Conservation (phyloP, 148 eudicot species). For the Rhododendron ovatum region DNA sequence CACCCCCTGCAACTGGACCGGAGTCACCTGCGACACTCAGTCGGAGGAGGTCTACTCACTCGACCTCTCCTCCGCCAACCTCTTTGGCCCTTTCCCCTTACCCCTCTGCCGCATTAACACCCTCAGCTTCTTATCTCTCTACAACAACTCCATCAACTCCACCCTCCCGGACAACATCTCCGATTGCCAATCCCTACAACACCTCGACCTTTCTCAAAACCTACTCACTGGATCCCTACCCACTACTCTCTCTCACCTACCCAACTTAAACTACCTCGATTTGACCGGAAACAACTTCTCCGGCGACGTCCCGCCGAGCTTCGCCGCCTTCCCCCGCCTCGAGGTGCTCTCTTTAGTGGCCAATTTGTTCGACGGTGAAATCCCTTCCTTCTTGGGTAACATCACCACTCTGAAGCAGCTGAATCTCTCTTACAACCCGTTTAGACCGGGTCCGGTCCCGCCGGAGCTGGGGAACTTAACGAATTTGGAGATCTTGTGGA, state of each 20-base stretch:
- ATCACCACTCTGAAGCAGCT: conserved; percentile 50
- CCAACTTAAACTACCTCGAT: conserved; percentile 39
- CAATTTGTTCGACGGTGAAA: conserved; percentile 56
- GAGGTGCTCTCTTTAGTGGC: conserved; percentile 41
- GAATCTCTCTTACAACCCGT: conserved; percentile 68
- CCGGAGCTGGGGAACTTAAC: conserved; percentile 49
- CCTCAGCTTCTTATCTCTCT: conserved; percentile 38
- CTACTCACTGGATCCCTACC: conserved; percentile 49
- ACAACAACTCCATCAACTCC: conserved; percentile 50
- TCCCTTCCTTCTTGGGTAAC: conserved; percentile 51
- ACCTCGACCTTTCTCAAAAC: conserved; percentile 53
- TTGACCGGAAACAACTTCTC: conserved; percentile 65
- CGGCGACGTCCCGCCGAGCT: conserved; percentile 62
- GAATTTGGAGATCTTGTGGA: conserved; percentile 62
- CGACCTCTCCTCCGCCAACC: conserved; percentile 40
- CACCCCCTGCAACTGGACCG: conserved; percentile 59
- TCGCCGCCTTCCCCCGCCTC: conserved; percentile 47
- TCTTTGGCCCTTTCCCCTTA: conserved; percentile 62
- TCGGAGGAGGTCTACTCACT: conserved; percentile 41
- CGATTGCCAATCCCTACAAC: conserved; percentile 30
- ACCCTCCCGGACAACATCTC: conserved; percentile 40
- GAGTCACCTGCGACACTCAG: conserved; percentile 40
- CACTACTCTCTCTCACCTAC: conserved; percentile 22
- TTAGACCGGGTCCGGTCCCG: conserved; percentile 51
- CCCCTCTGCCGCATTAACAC: conserved; percentile 47